Evolutionary conservation across 2,329 filamentous ascomycete species (phyloP), one percentile per base, ranked within the genome.

Genomic region (Aspergillus cejpii): DNA sequence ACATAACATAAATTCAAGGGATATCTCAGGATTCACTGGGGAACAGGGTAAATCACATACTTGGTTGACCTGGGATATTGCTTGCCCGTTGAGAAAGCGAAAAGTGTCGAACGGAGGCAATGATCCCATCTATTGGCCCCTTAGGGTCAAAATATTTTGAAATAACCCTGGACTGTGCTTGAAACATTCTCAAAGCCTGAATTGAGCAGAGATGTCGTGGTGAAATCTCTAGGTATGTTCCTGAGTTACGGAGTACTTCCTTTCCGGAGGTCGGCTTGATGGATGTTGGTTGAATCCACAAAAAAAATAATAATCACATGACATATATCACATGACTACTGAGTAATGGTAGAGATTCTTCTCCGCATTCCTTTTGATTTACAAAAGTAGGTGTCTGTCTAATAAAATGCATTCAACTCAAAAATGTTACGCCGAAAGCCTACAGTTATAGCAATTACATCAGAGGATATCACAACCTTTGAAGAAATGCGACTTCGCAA

Each of bases 351-450:
- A n/a, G n/a, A n/a, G n/a, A n/a, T n/a, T n/a, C n/a, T n/a, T n/a
- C n/a, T n/a, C n/a, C n/a, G n/a, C n/a, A n/a, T n/a, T n/a, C n/a
- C n/a, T n/a, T n/a, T n/a, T n/a, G n/a, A n/a, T n/a, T n/a, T n/a
- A n/a, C n/a, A n/a, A n/a, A n/a, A n/a, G n/a, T n/a, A n/a, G n/a
- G n/a, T n/a, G n/a, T n/a, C n/a, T n/a, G n/a, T n/a, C 10, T 29
- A 23, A 11, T 12, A 5, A 37, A 7, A 11, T 6, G 15, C 12
- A 26, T 6, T 6, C 8, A 4, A 39, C n/a, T 12, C 4, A 29
- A 63, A 37, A 8, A 75, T 75, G 73, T 70, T 75, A 45, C 73
- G 73, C 49, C 70, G 73, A 48, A 73, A 73, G 51, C 73, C 73
- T 21, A 75, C 73, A 17, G 69, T 71, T n/a, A 70, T 75, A 36